A percentile compares a stretch with the other conserved stretches of the same genome.
Conservation (phyloP, 1,284 basidiomycete species). For the Marasmius sp. region DNA sequence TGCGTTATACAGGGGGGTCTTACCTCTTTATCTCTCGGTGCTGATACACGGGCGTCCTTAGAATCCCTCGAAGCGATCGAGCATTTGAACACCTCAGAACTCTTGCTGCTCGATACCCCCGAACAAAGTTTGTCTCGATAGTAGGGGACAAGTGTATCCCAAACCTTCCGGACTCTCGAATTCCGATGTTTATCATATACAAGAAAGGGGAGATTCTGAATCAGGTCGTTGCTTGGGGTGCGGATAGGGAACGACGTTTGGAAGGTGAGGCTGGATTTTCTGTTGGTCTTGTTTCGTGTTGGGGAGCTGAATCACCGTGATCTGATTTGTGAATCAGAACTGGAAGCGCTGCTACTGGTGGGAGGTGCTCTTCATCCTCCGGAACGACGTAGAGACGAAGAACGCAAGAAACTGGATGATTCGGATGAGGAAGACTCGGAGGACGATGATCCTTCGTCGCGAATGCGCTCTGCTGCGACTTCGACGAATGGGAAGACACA, state of each 20-base stretch:
- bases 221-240: constrained; percentile 84
- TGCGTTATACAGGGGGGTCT: constrained; percentile 28
- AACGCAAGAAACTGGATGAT: constrained; percentile 32
- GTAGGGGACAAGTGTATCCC: constrained; percentile 95
- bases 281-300: background rate
- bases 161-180: constrained; percentile 88
- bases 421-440: constrained; percentile 44
- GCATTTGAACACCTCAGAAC: constrained; percentile 71
- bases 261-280: constrained; percentile 63
- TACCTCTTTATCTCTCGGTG: background rate
- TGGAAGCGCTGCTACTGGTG: constrained; percentile 66
- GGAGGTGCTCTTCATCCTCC: constrained; percentile 60
- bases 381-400: constrained; percentile 34
- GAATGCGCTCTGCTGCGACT: constrained; percentile 54
- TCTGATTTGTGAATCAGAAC: constrained; percentile 44
- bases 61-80: constrained; percentile 78
- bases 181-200: constrained; percentile 94
- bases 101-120: constrained; percentile 81
- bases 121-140: constrained; percentile 95
- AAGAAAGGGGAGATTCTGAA: constrained; percentile 87
- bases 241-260: constrained; percentile 73
- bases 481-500: constrained; percentile 50
- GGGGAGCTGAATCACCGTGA: background rate
- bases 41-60: constrained; percentile 31
- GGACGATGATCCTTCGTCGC: constrained; percentile 46